Conservation (phyloP, 2,329 filamentous ascomycete species). For the Macrophomina phaseolina region DNA sequence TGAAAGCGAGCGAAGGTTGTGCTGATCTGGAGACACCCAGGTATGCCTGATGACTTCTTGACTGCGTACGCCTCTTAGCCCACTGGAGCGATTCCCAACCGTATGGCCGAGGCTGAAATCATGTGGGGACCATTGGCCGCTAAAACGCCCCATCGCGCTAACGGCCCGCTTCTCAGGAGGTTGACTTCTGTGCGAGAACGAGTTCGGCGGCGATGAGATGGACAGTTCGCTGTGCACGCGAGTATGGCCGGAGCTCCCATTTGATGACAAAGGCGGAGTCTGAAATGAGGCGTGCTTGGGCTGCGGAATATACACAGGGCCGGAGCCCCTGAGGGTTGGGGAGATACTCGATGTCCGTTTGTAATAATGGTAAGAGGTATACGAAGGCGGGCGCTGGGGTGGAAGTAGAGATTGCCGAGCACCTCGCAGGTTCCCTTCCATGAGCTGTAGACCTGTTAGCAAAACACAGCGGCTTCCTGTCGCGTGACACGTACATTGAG, state of each 20-base stretch:
- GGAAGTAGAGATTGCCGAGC: constrained; percentile 72
- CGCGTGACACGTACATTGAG: constrained; percentile 70
- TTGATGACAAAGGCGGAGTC: constrained; percentile 38
- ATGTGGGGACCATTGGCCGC: constrained; percentile 43
- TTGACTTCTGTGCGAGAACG: constrained; percentile 28
- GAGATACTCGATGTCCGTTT: constrained; percentile 41
- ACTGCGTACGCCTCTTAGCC: constrained; percentile 46
- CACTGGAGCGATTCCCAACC: constrained; percentile 17
- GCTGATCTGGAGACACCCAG: constrained; percentile 18
- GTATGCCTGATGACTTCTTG: constrained; percentile 46
- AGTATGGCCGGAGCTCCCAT: constrained; percentile 42
- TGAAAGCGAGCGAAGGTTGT: constrained; percentile 10
- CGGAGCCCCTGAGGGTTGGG: constrained; percentile 39
- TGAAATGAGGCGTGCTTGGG: constrained; percentile 10
- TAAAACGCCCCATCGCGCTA: constrained; percentile 46
- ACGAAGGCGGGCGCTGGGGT: constrained; percentile 47
- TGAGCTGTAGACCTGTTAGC: constrained; percentile 65
- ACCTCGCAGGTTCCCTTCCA: constrained; percentile 88
- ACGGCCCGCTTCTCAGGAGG: constrained; percentile 43
- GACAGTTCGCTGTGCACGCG: constrained; percentile 51
- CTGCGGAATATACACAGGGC: constrained; percentile 24
- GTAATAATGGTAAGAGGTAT: constrained; percentile 49
- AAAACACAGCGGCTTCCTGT: neutral
- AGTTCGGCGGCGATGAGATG: constrained; percentile 39
- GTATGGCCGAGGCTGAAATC: constrained; percentile 30